These are phyloP conservation scores for Tolypocladium tundrense DNA, from an alignment of 2,329 filamentous ascomycete species.

Conservation along the genomic window DNA sequence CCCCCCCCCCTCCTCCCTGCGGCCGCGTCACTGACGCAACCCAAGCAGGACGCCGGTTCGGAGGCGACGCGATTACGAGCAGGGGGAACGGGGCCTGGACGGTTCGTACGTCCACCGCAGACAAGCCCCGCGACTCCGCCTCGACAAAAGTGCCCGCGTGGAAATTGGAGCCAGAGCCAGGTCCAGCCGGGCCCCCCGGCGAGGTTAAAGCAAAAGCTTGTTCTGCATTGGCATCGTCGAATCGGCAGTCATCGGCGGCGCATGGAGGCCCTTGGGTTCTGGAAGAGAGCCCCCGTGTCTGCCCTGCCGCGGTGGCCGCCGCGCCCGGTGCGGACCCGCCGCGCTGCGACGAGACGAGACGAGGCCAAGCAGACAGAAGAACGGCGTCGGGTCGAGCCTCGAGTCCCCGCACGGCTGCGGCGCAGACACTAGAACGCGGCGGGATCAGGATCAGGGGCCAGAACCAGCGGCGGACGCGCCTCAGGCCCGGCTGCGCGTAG, in stretches of 20 bases:
- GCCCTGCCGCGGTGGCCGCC: not conserved
- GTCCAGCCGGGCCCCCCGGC: not conserved
- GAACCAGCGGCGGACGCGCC: too few species aligned
- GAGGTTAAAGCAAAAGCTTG: not conserved
- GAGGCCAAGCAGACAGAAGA: not conserved
- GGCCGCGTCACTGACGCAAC: not conserved
- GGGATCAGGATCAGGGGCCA: not conserved
- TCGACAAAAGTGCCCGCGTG: not conserved
- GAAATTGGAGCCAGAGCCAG: not conserved
- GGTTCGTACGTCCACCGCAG: not conserved
- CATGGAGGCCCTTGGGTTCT: not conserved
- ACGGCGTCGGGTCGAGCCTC: too few species aligned
- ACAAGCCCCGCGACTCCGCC: not conserved
- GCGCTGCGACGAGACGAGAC: too few species aligned
- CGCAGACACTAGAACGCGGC: not conserved
- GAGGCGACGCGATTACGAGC: not conserved
- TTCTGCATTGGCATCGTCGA: not conserved
- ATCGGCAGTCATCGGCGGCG: not conserved
- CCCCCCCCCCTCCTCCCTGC: slow-evolving; percentile 13
- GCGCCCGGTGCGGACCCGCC: too few species aligned
- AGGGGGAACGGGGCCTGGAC: not conserved
- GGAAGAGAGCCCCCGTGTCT: not conserved
- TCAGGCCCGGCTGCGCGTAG: not conserved
- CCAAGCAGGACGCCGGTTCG: not conserved
- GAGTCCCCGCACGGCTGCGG: not conserved